Conservation (phyloP, 768 basidiomycete genomes). For the Phanerochaete sordida region DNA sequence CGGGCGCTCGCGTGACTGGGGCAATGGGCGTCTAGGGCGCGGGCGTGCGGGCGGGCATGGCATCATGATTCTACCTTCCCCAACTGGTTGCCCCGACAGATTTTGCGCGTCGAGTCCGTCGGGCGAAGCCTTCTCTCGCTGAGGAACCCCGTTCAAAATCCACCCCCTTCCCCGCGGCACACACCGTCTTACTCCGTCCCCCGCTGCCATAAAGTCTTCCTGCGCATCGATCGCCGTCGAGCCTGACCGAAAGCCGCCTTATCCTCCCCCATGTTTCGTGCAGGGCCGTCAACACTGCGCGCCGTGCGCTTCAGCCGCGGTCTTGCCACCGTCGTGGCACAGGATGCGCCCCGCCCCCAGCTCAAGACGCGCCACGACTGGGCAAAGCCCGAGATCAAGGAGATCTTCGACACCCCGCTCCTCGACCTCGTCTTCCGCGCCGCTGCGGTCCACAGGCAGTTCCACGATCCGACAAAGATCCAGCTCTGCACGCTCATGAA, state of each 20-base stretch:
- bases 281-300: conserved; percentile 16
- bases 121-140: not conserved
- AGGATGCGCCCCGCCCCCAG: conserved; percentile 10
- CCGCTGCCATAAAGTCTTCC: not conserved
- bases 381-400: conserved; percentile 77
- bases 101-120: not conserved
- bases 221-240: not conserved
- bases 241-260: not conserved
- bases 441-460: conserved; percentile 76
- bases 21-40: not conserved
- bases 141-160: not conserved
- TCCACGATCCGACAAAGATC: conserved; percentile 87
- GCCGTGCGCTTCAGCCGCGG: conserved; percentile 35
- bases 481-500: conserved; percentile 98
- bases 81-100: not conserved
- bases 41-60: not conserved
- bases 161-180: not conserved
- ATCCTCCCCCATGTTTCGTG: conserved; percentile 36
- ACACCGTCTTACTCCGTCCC: not conserved
- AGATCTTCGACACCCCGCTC: conserved; percentile 81
- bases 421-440: conserved; percentile 88
- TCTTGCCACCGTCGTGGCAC: conserved; percentile 60
- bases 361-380: conserved; percentile 56
- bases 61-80: not conserved
- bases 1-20: not conserved